These are phyloP conservation scores for Picea engelmannii DNA, from an alignment of 83 land plant species.

Conservation along the genomic window DNA sequence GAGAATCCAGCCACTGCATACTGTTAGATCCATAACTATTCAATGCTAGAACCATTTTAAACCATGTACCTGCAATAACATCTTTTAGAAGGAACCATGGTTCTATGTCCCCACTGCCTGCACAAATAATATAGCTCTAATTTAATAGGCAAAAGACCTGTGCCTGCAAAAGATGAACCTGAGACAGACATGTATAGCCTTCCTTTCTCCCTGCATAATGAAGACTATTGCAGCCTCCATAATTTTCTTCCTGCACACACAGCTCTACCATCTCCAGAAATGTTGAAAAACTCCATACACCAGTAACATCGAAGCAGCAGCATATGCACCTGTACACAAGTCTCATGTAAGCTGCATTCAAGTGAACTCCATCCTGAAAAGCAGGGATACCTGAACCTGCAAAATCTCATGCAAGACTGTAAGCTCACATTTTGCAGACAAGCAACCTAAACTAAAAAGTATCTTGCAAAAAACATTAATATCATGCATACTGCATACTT, in stretches of 20 bases:
- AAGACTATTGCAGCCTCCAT: neutral
- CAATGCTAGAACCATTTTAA: neutral
- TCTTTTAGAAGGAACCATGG: neutral
- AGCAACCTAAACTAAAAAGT: neutral
- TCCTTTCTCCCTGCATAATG: neutral
- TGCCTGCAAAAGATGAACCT: slow-evolving; percentile 6
- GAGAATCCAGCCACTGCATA: too few relatives aligned
- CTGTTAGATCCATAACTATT: too few relatives aligned
- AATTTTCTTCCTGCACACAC: neutral
- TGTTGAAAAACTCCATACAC: neutral
- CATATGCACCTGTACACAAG: slow-evolving; percentile 48
- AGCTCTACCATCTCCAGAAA: slow-evolving; percentile 2
- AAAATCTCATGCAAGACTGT: slow-evolving; percentile 29
- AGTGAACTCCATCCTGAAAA: slow-evolving; percentile 20
- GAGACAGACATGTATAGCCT: neutral
- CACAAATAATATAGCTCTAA: neutral
- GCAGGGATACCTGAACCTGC: slow-evolving; percentile 67
- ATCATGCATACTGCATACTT: too few relatives aligned
- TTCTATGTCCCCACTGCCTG: neutral
- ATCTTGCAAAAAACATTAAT: neutral
- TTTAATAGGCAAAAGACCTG: neutral
- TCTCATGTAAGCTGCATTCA: slow-evolving; percentile 33
- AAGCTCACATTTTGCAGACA: slow-evolving; percentile 18
- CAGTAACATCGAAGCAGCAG: neutral
- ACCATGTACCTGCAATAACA: slow-evolving; percentile 6